Base-by-base conservation (phyloP, 1,284 basidiomycete genomes). In the Cutaneotrichosporon mucoides region DNA sequence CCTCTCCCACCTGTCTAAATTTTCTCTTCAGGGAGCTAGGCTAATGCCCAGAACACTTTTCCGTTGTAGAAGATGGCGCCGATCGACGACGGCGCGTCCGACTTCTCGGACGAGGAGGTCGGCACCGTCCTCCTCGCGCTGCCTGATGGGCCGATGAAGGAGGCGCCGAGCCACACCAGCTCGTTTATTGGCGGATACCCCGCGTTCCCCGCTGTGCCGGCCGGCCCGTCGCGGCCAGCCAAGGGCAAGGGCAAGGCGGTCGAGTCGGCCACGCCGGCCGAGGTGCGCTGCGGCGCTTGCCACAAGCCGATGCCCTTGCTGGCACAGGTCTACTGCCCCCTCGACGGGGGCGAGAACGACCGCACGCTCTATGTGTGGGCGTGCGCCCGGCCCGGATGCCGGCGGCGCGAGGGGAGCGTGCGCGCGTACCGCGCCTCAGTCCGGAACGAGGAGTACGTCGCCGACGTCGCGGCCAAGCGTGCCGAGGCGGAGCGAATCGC, bases 311-410 rank as follows among this genome's bases (percentile, higher is more conserved):
- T 78, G 35, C 77, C 77, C 1, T 70, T 79, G 1, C 62, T 79
- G 10, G 65, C 75, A 5, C 78, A 79, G 62, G 73, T 79, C 3
- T 79, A 78, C 61, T 76, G 75, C 56, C 78, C 78, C 9, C 71
- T 76, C 8, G 77, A 78, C 43, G 70, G 68, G 34, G 77, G 75
- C 36, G 77, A 77, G 64, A 78, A 79, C 61, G 77, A 79, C 59
- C 66, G 77, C 37, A 77, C 76, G 11, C 55, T 79, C 15, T 79
- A 79, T 56, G 71, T 79, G 5, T 79, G 69, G 57, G 78, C 67
- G 5, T 79, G 78, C 60, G 63, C 72, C 2, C 64, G 66, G n/a
- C 60, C 64, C 0, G 59, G 59, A 1, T 79, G 78, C 64, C 73
- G 76, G 60, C 63, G 75, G 41, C 59, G 67, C 24, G 71, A 76